Base-by-base conservation (phyloP, 768 basidiomycete species). In the Pleurotus tuber-regium region DNA sequence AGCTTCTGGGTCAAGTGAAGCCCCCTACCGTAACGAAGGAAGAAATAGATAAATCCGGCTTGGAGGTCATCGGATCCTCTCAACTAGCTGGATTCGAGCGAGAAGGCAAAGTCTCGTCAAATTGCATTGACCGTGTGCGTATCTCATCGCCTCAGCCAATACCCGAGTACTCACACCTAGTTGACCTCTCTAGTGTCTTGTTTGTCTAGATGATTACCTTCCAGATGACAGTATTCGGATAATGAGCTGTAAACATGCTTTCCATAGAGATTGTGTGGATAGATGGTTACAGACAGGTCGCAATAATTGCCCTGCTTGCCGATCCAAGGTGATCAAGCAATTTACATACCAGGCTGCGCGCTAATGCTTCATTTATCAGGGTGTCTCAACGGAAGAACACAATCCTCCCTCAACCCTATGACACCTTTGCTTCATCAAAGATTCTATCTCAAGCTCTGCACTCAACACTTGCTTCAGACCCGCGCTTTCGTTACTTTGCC, bases 241-340 rank as follows among this genome's bases (percentile, higher is more conserved):
- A 28, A 77, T 98, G 71, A 70, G 70, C 4, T 97, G 95, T 67
- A 79, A 82, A 56, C 94, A 98, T 69, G 85, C 81, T n/a, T 98
- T 94, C 77, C 94, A 98, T 63, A 84, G 84, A 61, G 70, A 65
- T 18, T 97, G 94, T 58, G 91, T 97, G 4, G 94, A 97, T 62
- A 83, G 77, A 54, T 96, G 94, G 92, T 72, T 96, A 28, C 79
- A 85, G 64, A 83, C 79, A 4, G 92, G 93, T 2, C 77, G 84
- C 51, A 97, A 97, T 61, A 92, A 91, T 53, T 97, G 94, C 65
- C 94, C 94, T 28, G 91, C 91, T 5, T 97, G 94, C 70, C 85
- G 94, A 43, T 77, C 83, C 28, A 86, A 79, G 74, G 87, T 87
- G 47, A 30, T 78, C 18, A 11, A 10, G 18, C 18, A 4, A 12